Conservation (phyloP, 176 grass and related monocot genomes). For the Carex kokanica region DNA sequence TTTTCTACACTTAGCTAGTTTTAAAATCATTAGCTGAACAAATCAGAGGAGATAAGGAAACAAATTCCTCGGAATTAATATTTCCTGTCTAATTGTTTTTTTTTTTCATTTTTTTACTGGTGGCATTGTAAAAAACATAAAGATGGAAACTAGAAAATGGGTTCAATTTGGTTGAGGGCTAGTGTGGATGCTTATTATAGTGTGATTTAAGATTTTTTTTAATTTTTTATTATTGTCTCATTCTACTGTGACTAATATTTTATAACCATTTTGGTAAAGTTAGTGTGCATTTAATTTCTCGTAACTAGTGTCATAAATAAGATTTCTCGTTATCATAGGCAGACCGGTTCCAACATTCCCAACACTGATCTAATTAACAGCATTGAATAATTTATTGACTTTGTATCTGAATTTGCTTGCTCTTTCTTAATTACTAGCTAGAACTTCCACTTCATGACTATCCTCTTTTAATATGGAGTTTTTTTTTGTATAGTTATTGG, state of each 20-base stretch:
- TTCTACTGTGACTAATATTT: no score
- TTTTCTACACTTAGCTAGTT: background rate
- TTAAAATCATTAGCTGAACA: background rate
- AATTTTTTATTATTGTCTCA: no score
- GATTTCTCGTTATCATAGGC: background rate
- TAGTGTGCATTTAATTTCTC: background rate
- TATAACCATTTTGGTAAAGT: no score
- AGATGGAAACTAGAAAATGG: no score
- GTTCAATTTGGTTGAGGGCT: no score
- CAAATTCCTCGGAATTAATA: background rate
- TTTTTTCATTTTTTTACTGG: no score
- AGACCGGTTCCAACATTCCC: constrained; percentile 5
- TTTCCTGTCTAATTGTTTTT: background rate
- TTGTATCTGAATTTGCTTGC: background rate
- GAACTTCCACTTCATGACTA: background rate
- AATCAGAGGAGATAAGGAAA: background rate
- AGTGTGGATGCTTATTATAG: no score
- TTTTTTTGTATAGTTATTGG: background rate
- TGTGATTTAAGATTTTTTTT: no score
- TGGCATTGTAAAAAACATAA: background rate
- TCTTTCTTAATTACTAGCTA: background rate
- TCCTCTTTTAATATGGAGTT: background rate
- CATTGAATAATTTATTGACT: background rate
- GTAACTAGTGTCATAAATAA: background rate
- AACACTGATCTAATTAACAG: background rate